Conservation (phyloP, 768 basidiomycete species). For the Russula sp. region DNA sequence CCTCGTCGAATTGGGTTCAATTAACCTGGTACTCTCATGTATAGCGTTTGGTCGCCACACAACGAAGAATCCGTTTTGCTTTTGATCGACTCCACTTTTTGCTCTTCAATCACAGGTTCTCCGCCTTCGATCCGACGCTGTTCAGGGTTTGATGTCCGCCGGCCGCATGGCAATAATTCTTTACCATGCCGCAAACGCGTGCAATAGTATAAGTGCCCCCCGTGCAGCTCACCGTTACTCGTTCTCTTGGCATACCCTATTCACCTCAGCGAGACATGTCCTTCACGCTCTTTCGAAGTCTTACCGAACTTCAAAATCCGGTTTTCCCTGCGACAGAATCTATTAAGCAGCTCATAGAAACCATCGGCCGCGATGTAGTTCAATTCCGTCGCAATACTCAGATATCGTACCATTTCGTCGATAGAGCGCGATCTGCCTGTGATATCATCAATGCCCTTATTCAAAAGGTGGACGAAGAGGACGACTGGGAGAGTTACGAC, state of each 20-base stretch:
- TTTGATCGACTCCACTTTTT: neutral
- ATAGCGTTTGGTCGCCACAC: neutral
- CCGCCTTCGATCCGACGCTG: neutral
- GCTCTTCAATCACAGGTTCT: neutral
- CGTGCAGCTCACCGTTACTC: slow-evolving; percentile 1
- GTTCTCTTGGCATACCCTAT: slow-evolving; percentile 8
- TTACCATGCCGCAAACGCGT: slow-evolving; percentile 20
- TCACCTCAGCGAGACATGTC: slow-evolving; percentile 18
- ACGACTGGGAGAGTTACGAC: slow-evolving; percentile 28
- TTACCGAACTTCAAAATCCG: slow-evolving; percentile 18
- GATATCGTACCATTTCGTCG: slow-evolving; percentile 26
- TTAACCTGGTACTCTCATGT: neutral
- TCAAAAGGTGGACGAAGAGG: slow-evolving; percentile 21
- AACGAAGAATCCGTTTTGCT: neutral
- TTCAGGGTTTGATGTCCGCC: slow-evolving; percentile 19
- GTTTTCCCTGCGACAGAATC: slow-evolving; percentile 27
- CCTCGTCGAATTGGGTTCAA: neutral
- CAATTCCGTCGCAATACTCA: slow-evolving; percentile 29
- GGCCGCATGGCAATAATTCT: slow-evolving; percentile 17
- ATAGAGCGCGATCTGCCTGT: slow-evolving; percentile 19
- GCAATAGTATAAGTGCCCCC: slow-evolving; percentile 10
- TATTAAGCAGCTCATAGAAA: slow-evolving; percentile 23
- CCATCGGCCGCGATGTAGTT: slow-evolving; percentile 25
- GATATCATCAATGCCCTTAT: slow-evolving; percentile 24
- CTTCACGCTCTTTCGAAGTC: slow-evolving; percentile 24